A percentile compares a stretch with the other conserved stretches of the same genome.
These are phyloP conservation scores for Endothia cerciana DNA, from an alignment of 2,329 filamentous ascomycete genomes.

Conservation along the genomic window DNA sequence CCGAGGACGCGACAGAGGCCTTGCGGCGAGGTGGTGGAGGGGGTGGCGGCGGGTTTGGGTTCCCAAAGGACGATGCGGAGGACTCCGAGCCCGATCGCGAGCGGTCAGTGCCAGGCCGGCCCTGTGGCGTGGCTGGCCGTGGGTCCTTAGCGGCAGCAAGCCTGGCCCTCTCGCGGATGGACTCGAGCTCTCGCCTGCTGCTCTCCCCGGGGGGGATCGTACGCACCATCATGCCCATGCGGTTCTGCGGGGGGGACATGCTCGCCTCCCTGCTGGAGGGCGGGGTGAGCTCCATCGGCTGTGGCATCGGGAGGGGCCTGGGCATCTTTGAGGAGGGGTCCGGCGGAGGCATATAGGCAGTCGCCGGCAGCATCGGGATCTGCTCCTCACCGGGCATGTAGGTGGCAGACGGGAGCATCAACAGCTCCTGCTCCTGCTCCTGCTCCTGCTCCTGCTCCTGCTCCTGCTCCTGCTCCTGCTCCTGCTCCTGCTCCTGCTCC, in stretches of 20 bases:
- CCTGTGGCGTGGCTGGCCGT: conserved; percentile 14
- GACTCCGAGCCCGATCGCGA: conserved; percentile 26
- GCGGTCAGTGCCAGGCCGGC: conserved; percentile 16
- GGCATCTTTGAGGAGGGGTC: conserved; percentile 16
- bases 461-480: neutral
- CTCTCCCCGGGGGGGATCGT: conserved; percentile 26
- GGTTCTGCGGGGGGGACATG: conserved; percentile 25
- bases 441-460: too few species aligned
- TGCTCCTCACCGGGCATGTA: conserved; percentile 15
- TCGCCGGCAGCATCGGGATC: conserved; percentile 17
- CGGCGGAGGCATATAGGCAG: conserved; percentile 24
- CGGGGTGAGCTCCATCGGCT: conserved; percentile 25
- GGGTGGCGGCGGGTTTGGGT: conserved; percentile 10
- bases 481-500: neutral
- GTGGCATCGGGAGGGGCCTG: conserved; percentile 21
- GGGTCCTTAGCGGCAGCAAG: conserved; percentile 12
- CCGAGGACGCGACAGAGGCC: conserved; percentile 24
- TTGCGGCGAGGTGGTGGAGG: conserved; percentile 18
- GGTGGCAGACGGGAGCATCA: conserved; percentile 17
- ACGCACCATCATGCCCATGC: conserved; percentile 23
- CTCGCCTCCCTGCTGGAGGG: conserved; percentile 27
- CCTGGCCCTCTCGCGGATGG: conserved; percentile 26
- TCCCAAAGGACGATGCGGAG: conserved; percentile 21
- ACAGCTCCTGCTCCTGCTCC: conserved; percentile 2
- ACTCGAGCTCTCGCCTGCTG: conserved; percentile 28